A percentile compares a stretch with the other conserved stretches of the same genome.
phyloP scores from a whole-genome alignment of 139 green algal species.

The Chlamydomonas incerta region DNA sequence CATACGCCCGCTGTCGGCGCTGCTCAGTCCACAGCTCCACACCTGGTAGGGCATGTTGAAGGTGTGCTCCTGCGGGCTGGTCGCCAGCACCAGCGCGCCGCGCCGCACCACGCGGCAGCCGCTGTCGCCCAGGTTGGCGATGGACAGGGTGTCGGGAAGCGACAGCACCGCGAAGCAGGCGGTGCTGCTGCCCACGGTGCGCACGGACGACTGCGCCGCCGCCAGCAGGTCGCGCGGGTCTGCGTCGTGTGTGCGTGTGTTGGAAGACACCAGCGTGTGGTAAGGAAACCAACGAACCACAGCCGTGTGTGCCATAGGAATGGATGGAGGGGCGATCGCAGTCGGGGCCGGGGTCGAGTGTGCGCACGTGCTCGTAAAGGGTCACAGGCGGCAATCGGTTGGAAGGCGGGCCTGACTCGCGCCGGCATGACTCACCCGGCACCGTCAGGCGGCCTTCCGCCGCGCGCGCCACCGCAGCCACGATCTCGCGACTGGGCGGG shows the following conservation, averaged over 20 bases:
- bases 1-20: background rate
- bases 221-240: constrained; percentile 43
- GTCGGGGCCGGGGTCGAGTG: too few species aligned
- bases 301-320: too few species aligned
- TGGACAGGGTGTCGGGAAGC: constrained; percentile 38
- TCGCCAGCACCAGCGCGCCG: constrained; percentile 69
- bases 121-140: constrained; percentile 86
- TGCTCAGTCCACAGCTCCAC: background rate
- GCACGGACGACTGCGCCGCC: constrained; percentile 50
- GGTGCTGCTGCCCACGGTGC: constrained; percentile 62
- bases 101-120: constrained; percentile 77
- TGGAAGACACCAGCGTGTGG: too few species aligned
- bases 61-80: constrained; percentile 85
- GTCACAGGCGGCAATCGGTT: too few species aligned
- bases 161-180: constrained; percentile 53
- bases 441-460: background rate
- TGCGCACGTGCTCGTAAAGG: too few species aligned
- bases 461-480: constrained; percentile 34
- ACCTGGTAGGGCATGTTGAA: constrained; percentile 97
- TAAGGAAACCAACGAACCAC: too few species aligned
- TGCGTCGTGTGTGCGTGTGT: background rate
- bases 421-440: background rate
- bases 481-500: constrained; percentile 41
- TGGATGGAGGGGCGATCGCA: too few species aligned
- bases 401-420: too few species aligned